These are phyloP conservation scores for Solanum appendiculatum DNA, from an alignment of 257 asterid genomes.

Conservation along the genomic window DNA sequence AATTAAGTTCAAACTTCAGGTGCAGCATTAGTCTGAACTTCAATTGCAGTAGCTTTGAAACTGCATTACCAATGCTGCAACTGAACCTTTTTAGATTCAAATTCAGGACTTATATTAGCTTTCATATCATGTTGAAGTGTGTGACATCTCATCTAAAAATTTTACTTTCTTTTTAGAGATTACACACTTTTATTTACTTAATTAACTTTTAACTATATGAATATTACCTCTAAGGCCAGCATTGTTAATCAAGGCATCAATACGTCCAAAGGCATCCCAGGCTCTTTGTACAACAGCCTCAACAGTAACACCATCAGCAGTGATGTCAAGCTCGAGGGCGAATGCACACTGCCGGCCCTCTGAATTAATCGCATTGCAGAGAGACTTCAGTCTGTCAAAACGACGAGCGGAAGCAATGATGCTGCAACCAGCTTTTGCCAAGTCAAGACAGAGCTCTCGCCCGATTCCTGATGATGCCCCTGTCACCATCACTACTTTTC, in stretches of 20 bases:
- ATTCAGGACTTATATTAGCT: not conserved
- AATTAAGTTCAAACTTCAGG: too few relatives aligned
- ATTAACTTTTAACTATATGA: not conserved
- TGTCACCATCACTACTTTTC: slow-evolving; percentile 11
- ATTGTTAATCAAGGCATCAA: not conserved
- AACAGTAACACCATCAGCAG: not conserved
- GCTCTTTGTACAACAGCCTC: not conserved
- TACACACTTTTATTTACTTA: not conserved
- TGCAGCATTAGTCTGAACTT: not conserved
- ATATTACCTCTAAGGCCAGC: not conserved
- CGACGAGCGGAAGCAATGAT: not conserved
- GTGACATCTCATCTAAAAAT: not conserved
- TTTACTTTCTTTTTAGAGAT: not conserved
- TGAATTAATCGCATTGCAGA: not conserved
- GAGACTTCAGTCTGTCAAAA: not conserved
- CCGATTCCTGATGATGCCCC: slow-evolving; percentile 16
- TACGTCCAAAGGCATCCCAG: not conserved
- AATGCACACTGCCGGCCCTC: slow-evolving; percentile 5
- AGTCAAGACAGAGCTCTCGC: slow-evolving; percentile 22
- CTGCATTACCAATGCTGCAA: not conserved
- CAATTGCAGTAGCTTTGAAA: not conserved
- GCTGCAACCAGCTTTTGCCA: slow-evolving; percentile 41
- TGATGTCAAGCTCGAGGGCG: slow-evolving; percentile 44
- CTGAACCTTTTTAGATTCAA: not conserved
- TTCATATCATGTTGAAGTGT: not conserved